Conservation (phyloP, 139 green algal genomes). For the Pleodorina starrii region DNA sequence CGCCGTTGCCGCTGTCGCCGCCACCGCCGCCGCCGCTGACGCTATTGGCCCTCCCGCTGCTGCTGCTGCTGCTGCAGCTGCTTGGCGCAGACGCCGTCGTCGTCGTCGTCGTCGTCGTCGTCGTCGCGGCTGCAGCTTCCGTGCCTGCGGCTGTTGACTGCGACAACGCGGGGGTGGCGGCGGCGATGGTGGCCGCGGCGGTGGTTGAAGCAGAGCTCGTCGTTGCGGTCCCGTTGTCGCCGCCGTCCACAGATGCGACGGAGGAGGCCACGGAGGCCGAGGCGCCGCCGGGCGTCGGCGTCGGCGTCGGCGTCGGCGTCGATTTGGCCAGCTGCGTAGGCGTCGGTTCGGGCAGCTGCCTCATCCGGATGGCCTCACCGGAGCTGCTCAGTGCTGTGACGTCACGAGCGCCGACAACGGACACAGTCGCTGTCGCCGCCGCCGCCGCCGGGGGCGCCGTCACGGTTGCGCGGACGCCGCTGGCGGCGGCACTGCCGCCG, state of each 20-base stretch:
- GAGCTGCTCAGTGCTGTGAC: too few species aligned
- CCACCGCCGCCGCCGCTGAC: not conserved
- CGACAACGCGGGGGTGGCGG: not conserved
- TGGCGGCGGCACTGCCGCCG: not conserved
- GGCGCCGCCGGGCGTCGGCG: not conserved
- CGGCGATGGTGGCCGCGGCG: not conserved
- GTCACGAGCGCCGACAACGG: too few species aligned
- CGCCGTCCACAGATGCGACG: not conserved
- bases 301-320: not conserved
- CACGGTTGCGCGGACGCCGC: not conserved
- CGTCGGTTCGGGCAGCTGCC: not conserved
- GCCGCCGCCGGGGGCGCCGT: not conserved
- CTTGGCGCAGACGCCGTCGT: too few species aligned
- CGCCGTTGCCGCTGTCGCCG: not conserved
- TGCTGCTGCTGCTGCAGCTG: not conserved
- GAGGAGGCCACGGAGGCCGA: slow-evolving; percentile 6
- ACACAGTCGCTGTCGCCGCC: too few species aligned
- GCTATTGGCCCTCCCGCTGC: not conserved
- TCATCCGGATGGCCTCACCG: not conserved
- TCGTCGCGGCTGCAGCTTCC: not conserved
- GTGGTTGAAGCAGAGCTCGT: not conserved
- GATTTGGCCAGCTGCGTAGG: not conserved
- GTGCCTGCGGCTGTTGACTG: not conserved
- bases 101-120: not conserved
- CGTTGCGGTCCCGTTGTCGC: not conserved